Evolutionary conservation across 768 basidiomycete species (phyloP).

Genomic region (Suillus subaureus): DNA sequence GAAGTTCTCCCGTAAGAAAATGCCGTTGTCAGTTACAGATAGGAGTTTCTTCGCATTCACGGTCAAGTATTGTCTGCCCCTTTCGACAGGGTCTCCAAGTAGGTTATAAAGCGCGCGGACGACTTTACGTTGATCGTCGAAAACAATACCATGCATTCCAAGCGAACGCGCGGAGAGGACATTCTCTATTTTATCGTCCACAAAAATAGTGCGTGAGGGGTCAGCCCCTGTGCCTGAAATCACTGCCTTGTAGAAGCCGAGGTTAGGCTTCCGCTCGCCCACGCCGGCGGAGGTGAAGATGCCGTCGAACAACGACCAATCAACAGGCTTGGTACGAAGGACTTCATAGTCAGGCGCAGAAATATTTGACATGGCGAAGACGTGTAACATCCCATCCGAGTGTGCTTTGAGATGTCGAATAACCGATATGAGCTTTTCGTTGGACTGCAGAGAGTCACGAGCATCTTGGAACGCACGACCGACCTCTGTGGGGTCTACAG

Average conservation of each 20-base stretch:
- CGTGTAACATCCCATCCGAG: constrained; percentile 35
- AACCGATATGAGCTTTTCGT: constrained; percentile 47
- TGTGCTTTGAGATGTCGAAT: constrained; percentile 48
- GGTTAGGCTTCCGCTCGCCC: constrained; percentile 58
- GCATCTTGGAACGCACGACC: constrained; percentile 48
- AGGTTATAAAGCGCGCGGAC: constrained; percentile 49
- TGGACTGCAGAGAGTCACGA: constrained; percentile 46
- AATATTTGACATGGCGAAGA: constrained; percentile 65
- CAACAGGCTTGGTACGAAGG: constrained; percentile 45
- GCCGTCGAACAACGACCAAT: constrained; percentile 51
- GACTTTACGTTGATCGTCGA: constrained; percentile 43
- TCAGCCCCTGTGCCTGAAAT: constrained; percentile 48
- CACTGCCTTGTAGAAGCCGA: constrained; percentile 55
- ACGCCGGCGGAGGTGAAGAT: constrained; percentile 55
- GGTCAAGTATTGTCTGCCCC: constrained; percentile 45
- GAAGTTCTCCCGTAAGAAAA: constrained; percentile 53
- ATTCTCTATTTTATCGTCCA: constrained; percentile 64
- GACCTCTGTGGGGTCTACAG: constrained; percentile 41
- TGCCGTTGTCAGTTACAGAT: constrained; percentile 47
- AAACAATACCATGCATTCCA: constrained; percentile 57
- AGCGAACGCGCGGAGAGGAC: constrained; percentile 59
- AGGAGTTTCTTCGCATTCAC: constrained; percentile 41
- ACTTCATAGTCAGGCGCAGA: constrained; percentile 52
- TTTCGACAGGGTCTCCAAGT: constrained; percentile 46
- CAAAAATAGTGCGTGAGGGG: constrained; percentile 51